These are phyloP conservation scores for Cystobasidiaceae sp. DNA, from an alignment of 1,284 basidiomycete genomes.

Conservation along the genomic window DNA sequence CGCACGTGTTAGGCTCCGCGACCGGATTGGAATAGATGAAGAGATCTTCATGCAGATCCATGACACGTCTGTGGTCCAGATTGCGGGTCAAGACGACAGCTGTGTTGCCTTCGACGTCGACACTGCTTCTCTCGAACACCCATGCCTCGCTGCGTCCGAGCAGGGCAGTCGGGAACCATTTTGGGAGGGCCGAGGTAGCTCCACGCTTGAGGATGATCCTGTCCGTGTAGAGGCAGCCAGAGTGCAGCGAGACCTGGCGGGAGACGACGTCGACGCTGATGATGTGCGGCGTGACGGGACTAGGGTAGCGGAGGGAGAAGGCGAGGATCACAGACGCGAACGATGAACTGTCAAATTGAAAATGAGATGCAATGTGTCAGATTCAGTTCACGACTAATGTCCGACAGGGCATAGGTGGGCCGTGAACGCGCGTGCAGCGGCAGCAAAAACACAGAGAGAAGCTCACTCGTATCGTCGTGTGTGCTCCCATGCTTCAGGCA, in stretches of 20 bases:
- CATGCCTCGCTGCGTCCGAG: slow-evolving; percentile 27
- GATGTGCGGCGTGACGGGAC: slow-evolving; percentile 90
- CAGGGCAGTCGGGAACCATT: slow-evolving; percentile 24
- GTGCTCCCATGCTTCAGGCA: slow-evolving; percentile 29
- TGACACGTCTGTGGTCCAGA: slow-evolving; percentile 28
- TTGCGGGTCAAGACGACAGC: slow-evolving; percentile 23
- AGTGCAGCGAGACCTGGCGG: slow-evolving; percentile 12
- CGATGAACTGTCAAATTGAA: slow-evolving; percentile 31
- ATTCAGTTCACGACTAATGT: not conserved
- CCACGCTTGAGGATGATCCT: slow-evolving; percentile 29
- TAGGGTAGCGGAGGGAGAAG: slow-evolving; percentile 93
- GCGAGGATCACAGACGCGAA: slow-evolving; percentile 88
- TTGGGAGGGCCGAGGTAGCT: slow-evolving; percentile 26
- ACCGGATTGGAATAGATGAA: slow-evolving; percentile 1
- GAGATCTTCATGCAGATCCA: slow-evolving; percentile 31
- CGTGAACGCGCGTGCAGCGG: not conserved
- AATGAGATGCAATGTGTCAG: slow-evolving; percentile 18
- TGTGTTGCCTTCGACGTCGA: slow-evolving; percentile 12
- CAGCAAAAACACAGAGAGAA: not conserved
- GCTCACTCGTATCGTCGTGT: slow-evolving; percentile 28
- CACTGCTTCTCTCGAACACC: slow-evolving; percentile 18
- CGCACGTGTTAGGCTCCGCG: not conserved
- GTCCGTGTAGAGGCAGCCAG: slow-evolving; percentile 14
- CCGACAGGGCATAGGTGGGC: too few relatives aligned
- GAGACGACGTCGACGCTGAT: slow-evolving; percentile 91